Evolutionary conservation across 1,139 yeast species (phyloP).

Genomic region (Spencermartinsiella ligniputridi): DNA sequence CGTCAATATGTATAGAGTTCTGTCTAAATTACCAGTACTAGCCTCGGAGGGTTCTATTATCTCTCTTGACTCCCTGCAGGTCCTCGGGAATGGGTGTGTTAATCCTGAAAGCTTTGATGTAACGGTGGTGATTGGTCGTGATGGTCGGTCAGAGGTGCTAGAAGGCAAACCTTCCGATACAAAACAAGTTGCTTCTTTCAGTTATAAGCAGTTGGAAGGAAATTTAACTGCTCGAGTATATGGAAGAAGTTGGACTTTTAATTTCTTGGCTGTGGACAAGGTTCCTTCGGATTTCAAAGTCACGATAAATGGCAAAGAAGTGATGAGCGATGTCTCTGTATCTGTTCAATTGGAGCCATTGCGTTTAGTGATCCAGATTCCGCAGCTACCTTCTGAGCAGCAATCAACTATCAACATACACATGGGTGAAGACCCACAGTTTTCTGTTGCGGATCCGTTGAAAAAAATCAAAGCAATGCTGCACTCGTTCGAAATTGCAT

Average conservation of each 20-base stretch:
- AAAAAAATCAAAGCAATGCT: neutral
- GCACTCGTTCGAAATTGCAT: neutral
- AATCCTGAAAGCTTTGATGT: conserved; percentile 2
- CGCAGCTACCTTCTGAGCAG: neutral
- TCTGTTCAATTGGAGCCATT: conserved; percentile 2
- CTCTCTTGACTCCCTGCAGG: neutral
- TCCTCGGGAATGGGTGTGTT: neutral
- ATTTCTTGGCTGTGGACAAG: neutral
- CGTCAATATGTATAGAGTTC: neutral
- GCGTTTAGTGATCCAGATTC: neutral
- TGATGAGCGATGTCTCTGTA: neutral
- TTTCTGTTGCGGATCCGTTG: neutral
- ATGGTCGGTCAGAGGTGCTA: conserved; percentile 2
- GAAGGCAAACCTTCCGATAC: neutral
- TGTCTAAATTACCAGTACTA: neutral
- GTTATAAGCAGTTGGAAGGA: neutral
- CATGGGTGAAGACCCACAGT: neutral
- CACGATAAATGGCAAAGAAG: conserved; percentile 1
- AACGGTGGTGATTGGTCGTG: neutral
- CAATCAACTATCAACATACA: neutral
- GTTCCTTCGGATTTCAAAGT: conserved; percentile 1
- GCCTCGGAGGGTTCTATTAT: neutral
- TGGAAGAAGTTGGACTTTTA: conserved; percentile 1
- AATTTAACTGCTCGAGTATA: neutral
- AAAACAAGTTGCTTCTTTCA: neutral